Base-by-base conservation (phyloP, 169 alveolate genomes). In the Eimeria praecox region DNA sequence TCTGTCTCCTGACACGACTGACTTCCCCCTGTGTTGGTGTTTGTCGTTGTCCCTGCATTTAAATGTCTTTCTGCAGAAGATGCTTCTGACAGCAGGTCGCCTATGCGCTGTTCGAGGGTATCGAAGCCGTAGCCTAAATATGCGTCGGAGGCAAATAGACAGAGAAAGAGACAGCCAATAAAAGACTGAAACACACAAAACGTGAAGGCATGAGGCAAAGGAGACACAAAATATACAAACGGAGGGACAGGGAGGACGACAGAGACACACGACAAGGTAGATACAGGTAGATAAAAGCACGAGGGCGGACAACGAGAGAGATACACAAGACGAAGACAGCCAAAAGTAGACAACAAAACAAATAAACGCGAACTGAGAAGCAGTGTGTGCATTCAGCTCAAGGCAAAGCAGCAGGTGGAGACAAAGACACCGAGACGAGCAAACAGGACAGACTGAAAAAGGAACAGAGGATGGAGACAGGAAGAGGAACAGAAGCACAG, bases 41-140 rank as follows among this genome's bases (percentile, higher is more conserved):
- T n/a, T 59, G 46, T 59, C 14, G 8, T 5, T 46, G 75, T 0
- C 18, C 20, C 46, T 54, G 49, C 40, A 1, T 18, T 46, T 18
- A 46, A 33, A 16, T 8, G 9, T 4, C 62, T 44, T 4, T 24
- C n/a, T n/a, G 88, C 88, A 6, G 78, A 35, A 20, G 83, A 35
- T 3, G 54, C 93, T 86, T 40, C 82, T 35, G 71, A 38, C 56
- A 91, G 91, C n/a, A 91, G 80, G 3, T n/a, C 59, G 30, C 85
- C 91, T 14, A 91, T 59, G 54, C 95, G 95, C 24, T 71, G 59
- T 59, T 91, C 95, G 46, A 91, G 69, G 16, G 16, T 85, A 3
- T 91, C 95, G 69, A 91, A 78, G 44, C 95, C 95, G 35, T 56
- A 64, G 33, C 95, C 95, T 91, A 59, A 35, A 90, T 24, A 56